Evolutionary conservation across 768 basidiomycete genomes (phyloP).

Genomic region (Amanita phalloides): DNA sequence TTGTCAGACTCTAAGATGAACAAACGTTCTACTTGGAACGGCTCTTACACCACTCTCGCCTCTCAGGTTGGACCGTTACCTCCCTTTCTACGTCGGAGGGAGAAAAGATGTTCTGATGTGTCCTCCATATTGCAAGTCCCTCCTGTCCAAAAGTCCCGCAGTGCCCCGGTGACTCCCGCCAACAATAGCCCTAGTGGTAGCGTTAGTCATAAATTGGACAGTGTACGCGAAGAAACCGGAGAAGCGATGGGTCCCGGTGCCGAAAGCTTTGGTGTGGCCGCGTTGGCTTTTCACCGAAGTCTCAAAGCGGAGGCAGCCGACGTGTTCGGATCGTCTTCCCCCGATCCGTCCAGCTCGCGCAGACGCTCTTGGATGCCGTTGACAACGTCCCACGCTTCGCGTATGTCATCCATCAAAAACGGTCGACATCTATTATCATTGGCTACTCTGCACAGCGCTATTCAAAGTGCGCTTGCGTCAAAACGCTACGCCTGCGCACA

Average conservation of each 20-base stretch:
- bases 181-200: constrained; percentile 5
- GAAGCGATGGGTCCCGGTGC: constrained; percentile 10
- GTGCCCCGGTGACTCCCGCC: constrained; percentile 24
- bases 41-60: constrained; percentile 45
- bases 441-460: constrained; percentile 45
- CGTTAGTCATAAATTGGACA: constrained; percentile 6
- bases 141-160: constrained; percentile 18
- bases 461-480: constrained; percentile 59
- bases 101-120: constrained; percentile 48
- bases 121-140: constrained; percentile 29
- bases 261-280: constrained; percentile 48
- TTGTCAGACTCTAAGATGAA: constrained; percentile 16
- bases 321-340: constrained; percentile 21
- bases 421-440: constrained; percentile 60
- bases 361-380: constrained; percentile 21
- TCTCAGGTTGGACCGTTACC: constrained; percentile 34
- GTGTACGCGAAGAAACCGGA: constrained; percentile 20
- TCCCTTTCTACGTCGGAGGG: constrained; percentile 30
- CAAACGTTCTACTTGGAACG: constrained; percentile 73
- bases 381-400: constrained; percentile 36
- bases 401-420: constrained; percentile 50
- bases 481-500: constrained; percentile 75
- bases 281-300: constrained; percentile 48
- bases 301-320: constrained; percentile 40
- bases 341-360: constrained; percentile 15